Base-by-base conservation (phyloP, 495 filamentous ascomycete species). In the Penicillium salamii region DNA sequence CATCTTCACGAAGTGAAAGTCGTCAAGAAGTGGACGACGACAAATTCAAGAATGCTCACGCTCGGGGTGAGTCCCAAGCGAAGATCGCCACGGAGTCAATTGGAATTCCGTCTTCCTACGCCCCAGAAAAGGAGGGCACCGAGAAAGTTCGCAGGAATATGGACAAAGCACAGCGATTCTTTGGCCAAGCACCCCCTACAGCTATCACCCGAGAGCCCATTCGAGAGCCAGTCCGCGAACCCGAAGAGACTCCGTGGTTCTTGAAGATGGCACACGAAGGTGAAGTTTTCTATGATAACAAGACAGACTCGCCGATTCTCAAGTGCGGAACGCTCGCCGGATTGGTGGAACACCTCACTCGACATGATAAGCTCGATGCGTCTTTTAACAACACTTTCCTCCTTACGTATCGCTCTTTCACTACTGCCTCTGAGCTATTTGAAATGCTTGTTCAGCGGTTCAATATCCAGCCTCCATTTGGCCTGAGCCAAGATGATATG, bases 321-420 rank as follows among this genome's bases (percentile, higher is more conserved):
- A 91, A 90, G 65, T 93, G 93, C 49, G 93, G 93, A 42, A 93
- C 92, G 14, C 69, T 98, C 31, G 76, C 87, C 29, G 95, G 87
- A 7, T 68, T 98, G 57, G 95, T 97, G n/a, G 93, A 97, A 66
- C 92, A 96, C 61, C 74, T 97, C 42, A 97, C 93, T 13, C 82
- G 93, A 32, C 93, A 98, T 61, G 93, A 98, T 74, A 90, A 89
- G 61, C 81, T 96, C 2, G 95, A 98, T 64, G 85, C 90, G n/a
- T 87, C 77, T 49, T 97, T 97, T 67, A 97, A 97, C 74, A 91
- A 89, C 59, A 98, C 93, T 6, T 98, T 98, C 80, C 83, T 98
- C 13, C 80, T 97, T 29, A 98, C 95, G 3, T 98, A 97, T 63
- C 82, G 88, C 45, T 98, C 93, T 2, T 98, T 98, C 59, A 97